phyloP scores from a whole-genome alignment of 2,329 filamentous ascomycete genomes.

The Aspergillus calidoustus region DNA sequence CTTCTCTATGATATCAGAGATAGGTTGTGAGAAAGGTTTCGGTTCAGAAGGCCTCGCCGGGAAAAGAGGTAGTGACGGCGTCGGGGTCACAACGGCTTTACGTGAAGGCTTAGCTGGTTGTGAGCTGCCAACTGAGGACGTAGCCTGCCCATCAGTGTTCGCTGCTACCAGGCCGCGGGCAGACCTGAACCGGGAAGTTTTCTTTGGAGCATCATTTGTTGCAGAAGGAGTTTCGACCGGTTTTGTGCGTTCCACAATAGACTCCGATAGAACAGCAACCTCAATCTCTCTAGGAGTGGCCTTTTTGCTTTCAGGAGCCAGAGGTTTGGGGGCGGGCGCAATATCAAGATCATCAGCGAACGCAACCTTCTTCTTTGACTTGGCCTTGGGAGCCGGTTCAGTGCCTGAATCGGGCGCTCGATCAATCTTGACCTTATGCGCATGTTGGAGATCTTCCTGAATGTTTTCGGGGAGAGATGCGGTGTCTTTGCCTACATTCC shows the following conservation, averaged over 20 bases:
- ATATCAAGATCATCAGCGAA: slow-evolving; percentile 79
- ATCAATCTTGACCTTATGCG: slow-evolving; percentile 31
- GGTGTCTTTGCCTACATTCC: slow-evolving; percentile 60
- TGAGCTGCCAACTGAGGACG: slow-evolving; percentile 22
- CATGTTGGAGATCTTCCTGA: slow-evolving; percentile 35
- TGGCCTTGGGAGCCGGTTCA: slow-evolving; percentile 28
- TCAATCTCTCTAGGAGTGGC: slow-evolving; percentile 33
- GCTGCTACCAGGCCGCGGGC: slow-evolving; percentile 30
- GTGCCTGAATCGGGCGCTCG: slow-evolving; percentile 22
- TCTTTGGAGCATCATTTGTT: slow-evolving; percentile 38
- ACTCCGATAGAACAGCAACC: slow-evolving; percentile 44
- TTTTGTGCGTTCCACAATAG: slow-evolving; percentile 49
- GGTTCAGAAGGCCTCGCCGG: slow-evolving; percentile 42
- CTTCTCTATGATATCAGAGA: slow-evolving; percentile 29
- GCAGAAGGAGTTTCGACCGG: slow-evolving; percentile 23
- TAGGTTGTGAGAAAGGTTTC: slow-evolving; percentile 46
- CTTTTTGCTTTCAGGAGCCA: slow-evolving; percentile 32
- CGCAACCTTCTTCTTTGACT: slow-evolving; percentile 70
- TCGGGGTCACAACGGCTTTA: slow-evolving; percentile 28
- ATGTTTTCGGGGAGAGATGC: slow-evolving; percentile 39
- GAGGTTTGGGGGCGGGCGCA: slow-evolving; percentile 52
- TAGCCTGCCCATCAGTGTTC: slow-evolving; percentile 12
- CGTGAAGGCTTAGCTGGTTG: slow-evolving; percentile 29
- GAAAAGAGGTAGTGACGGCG: slow-evolving; percentile 39
- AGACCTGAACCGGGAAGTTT: slow-evolving; percentile 51